A percentile compares a stretch with the other conserved stretches of the same genome.
phyloP scores from a whole-genome alignment of 116 monocot genomes.

The Zostera marina region DNA sequence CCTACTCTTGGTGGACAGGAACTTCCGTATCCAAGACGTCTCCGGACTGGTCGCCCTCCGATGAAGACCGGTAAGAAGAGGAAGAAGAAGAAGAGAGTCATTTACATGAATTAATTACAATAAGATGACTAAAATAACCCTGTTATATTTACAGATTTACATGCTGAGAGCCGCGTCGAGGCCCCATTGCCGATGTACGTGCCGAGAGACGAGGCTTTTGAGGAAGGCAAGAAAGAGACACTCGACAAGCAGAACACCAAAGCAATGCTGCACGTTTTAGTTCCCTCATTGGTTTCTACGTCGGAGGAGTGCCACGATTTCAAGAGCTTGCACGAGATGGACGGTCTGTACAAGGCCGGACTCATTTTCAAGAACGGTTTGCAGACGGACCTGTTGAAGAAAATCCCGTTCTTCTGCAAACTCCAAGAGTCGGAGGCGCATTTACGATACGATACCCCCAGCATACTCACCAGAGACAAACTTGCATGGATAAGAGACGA shows the following conservation, averaged over 20 bases:
- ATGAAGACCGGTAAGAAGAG: slow-evolving; percentile 37
- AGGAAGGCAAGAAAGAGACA: slow-evolving; percentile 59
- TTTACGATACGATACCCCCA: slow-evolving; percentile 54
- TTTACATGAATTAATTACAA: neutral
- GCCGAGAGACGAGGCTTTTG: slow-evolving; percentile 64
- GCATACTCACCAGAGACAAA: slow-evolving; percentile 66
- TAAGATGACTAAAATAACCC: too few species aligned
- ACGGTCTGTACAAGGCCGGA: slow-evolving; percentile 72
- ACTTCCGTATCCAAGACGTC: slow-evolving; percentile 66
- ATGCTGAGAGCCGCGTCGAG: slow-evolving; percentile 45
- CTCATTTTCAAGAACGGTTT: slow-evolving; percentile 34
- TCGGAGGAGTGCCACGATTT: slow-evolving; percentile 42
- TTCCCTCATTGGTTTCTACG: slow-evolving; percentile 36
- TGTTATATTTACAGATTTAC: slow-evolving; percentile 16
- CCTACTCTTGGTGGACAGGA: slow-evolving; percentile 58
- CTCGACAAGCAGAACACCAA: slow-evolving; percentile 32
- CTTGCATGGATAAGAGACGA: slow-evolving; percentile 81
- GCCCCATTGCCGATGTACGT: slow-evolving; percentile 48
- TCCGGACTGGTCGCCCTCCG: slow-evolving; percentile 61
- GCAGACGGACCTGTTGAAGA: slow-evolving; percentile 34
- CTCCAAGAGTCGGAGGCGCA: slow-evolving; percentile 37
- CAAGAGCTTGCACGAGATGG: slow-evolving; percentile 54
- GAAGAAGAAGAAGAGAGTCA: neutral
- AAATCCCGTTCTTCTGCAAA: slow-evolving; percentile 41
- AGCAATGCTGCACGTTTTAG: slow-evolving; percentile 52